These are phyloP conservation scores for Acanthamoeba triangularis DNA, from an alignment of 208 protist species.

Conservation along the genomic window DNA sequence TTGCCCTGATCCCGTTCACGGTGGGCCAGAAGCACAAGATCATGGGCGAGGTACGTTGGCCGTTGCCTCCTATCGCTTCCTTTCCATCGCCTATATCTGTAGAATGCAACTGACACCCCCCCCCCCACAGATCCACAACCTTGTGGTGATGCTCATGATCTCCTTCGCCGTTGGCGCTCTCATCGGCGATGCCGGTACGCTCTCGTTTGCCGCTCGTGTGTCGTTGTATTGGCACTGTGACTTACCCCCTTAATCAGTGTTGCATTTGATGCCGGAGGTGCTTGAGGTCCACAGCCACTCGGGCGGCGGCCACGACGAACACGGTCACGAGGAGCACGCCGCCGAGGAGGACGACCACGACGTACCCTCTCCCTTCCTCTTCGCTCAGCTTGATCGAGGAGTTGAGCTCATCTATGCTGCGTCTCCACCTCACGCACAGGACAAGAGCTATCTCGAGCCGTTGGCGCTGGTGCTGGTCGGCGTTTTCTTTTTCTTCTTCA, in stretches of 20 bases:
- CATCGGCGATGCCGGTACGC: slow-evolving; percentile 24
- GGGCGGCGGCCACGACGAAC: slow-evolving; percentile 33
- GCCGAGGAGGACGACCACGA: slow-evolving; percentile 20
- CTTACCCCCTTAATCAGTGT: neutral
- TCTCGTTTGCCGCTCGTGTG: too few species aligned
- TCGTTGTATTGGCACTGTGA: neutral
- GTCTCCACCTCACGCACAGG: neutral
- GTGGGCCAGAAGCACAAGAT: slow-evolving; percentile 35
- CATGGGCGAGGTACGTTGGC: neutral
- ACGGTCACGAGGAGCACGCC: neutral
- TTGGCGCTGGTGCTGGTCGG: neutral
- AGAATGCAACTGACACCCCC: too few species aligned
- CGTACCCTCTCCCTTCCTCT: neutral
- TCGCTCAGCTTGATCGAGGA: neutral
- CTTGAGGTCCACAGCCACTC: slow-evolving; percentile 63
- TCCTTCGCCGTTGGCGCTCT: slow-evolving; percentile 32
- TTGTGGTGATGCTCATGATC: slow-evolving; percentile 8
- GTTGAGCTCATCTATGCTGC: too few species aligned
- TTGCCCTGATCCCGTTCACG: neutral
- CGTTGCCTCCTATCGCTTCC: too few species aligned
- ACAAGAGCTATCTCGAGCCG: slow-evolving; percentile 46
- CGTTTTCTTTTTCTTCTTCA: slow-evolving; percentile 54
- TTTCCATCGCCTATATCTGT: too few species aligned
- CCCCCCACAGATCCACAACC: neutral
- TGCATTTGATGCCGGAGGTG: slow-evolving; percentile 58